Conservation (phyloP, 768 basidiomycete genomes). For the Mycena alexandri region DNA sequence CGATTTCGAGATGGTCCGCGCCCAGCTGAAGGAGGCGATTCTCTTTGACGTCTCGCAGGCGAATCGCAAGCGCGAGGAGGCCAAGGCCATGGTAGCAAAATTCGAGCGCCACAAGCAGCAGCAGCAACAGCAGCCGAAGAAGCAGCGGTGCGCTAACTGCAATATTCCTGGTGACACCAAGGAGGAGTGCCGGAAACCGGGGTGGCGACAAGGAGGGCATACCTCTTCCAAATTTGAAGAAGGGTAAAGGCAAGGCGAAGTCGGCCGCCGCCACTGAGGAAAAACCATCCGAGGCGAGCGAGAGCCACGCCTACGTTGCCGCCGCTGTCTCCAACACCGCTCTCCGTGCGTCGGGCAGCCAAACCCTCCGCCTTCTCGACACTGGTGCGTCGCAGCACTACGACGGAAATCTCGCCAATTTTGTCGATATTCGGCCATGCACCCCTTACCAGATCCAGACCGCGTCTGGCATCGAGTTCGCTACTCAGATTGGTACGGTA, state of each 20-base stretch:
- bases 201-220: slow-evolving; percentile 7
- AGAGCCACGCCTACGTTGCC: slow-evolving; percentile 1
- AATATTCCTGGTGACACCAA: background rate
- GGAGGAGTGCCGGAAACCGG: slow-evolving; percentile 3
- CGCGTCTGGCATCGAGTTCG: background rate
- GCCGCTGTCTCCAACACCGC: background rate
- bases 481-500: slow-evolving; percentile 11
- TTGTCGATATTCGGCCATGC: slow-evolving; percentile 8
- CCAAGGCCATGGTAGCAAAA: slow-evolving; percentile 23
- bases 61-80: slow-evolving; percentile 23
- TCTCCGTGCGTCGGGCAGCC: background rate
- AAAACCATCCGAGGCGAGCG: slow-evolving; percentile 1
- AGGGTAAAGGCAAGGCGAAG: slow-evolving; percentile 20
- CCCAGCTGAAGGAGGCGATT: background rate
- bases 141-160: slow-evolving; percentile 18
- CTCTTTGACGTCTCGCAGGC: slow-evolving; percentile 17
- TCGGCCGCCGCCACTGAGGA: slow-evolving; percentile 11
- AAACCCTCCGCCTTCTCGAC: slow-evolving; percentile 16
- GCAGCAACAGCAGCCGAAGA: slow-evolving; percentile 6
- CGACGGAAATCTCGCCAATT: slow-evolving; percentile 11
- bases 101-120: slow-evolving; percentile 23
- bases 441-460: slow-evolving; percentile 1
- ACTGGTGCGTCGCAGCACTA: slow-evolving; percentile 23
- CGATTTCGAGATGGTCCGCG: background rate
- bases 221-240: background rate